Percentiles rank a stretch among this genome's conserved stretches.
Conservation (phyloP, 805 yeast species). For the Priceomyces melissophilus region DNA sequence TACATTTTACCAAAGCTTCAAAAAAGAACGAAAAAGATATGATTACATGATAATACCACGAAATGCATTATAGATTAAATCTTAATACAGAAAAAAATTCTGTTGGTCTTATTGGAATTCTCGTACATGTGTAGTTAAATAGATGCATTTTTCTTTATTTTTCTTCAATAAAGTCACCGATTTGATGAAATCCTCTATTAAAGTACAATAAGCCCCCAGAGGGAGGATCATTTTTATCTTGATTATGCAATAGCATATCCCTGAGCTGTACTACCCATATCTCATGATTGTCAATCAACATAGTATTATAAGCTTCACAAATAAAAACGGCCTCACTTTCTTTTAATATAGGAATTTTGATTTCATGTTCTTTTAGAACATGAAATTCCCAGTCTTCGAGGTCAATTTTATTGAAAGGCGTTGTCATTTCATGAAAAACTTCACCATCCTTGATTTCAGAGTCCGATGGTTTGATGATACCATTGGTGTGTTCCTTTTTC, state of each 20-base stretch:
- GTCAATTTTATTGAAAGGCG: slow-evolving; percentile 49
- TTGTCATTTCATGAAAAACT: slow-evolving; percentile 42
- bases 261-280: slow-evolving; percentile 82
- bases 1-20: slow-evolving; percentile 22
- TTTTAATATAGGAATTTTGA: slow-evolving; percentile 53
- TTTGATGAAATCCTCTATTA: slow-evolving; percentile 56
- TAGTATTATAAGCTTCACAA: slow-evolving; percentile 52
- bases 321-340: slow-evolving; percentile 59
- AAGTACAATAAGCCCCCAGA: slow-evolving; percentile 68
- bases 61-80: too few relatives aligned
- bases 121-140: not conserved
- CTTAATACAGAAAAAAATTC: too few relatives aligned
- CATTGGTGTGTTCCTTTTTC: slow-evolving; percentile 48
- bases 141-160: not conserved
- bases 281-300: slow-evolving; percentile 78
- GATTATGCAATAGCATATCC: slow-evolving; percentile 43
- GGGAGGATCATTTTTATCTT: slow-evolving; percentile 14
- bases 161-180: slow-evolving; percentile 28
- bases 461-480: slow-evolving; percentile 25
- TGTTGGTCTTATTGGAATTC: too few relatives aligned
- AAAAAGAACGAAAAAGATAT: slow-evolving; percentile 20
- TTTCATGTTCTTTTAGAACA: slow-evolving; percentile 11
- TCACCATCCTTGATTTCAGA: slow-evolving; percentile 30
- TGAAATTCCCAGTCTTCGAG: slow-evolving; percentile 31
- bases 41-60: not conserved